phyloP scores from a whole-genome alignment of 2,329 filamentous ascomycete species.

The Cordyceps javanica region DNA sequence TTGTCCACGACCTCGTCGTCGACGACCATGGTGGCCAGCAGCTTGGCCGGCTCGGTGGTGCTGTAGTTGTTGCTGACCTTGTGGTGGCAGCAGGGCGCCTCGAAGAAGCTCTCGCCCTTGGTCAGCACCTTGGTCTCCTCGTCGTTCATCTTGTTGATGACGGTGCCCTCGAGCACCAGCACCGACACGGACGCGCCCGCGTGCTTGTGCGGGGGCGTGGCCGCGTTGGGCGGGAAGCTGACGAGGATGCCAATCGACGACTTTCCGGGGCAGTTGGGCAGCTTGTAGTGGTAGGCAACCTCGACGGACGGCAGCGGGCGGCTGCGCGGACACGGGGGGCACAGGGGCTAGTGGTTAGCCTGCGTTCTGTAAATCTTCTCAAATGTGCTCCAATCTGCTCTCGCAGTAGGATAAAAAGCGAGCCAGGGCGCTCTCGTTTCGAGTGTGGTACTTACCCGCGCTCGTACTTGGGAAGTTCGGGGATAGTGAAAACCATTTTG shows the following conservation, averaged over 20 bases:
- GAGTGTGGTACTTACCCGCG: slow-evolving; percentile 1
- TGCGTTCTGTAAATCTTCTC: background rate
- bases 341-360: background rate
- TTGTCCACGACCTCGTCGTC: slow-evolving; percentile 16
- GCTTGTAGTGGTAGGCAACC: slow-evolving; percentile 17
- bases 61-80: slow-evolving; percentile 18
- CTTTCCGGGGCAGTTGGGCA: slow-evolving; percentile 18
- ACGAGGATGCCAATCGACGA: slow-evolving; percentile 19
- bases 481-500: slow-evolving; percentile 10
- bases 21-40: slow-evolving; percentile 17
- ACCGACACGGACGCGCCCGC: slow-evolving; percentile 18
- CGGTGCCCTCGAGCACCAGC: slow-evolving; percentile 15
- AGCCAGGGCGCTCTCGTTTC: background rate
- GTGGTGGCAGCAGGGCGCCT: slow-evolving; percentile 20
- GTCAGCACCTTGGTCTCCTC: slow-evolving; percentile 16
- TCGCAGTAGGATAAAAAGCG: background rate
- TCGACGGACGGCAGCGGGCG: slow-evolving; percentile 9
- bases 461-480: slow-evolving; percentile 10
- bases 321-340: background rate
- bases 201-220: slow-evolving; percentile 19
- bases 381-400: background rate
- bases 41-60: slow-evolving; percentile 9
- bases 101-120: slow-evolving; percentile 19
- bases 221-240: slow-evolving; percentile 16
- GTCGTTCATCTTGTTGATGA: slow-evolving; percentile 22